Base-by-base conservation (phyloP, 495 filamentous ascomycete genomes). In the Talaromyces liani region DNA sequence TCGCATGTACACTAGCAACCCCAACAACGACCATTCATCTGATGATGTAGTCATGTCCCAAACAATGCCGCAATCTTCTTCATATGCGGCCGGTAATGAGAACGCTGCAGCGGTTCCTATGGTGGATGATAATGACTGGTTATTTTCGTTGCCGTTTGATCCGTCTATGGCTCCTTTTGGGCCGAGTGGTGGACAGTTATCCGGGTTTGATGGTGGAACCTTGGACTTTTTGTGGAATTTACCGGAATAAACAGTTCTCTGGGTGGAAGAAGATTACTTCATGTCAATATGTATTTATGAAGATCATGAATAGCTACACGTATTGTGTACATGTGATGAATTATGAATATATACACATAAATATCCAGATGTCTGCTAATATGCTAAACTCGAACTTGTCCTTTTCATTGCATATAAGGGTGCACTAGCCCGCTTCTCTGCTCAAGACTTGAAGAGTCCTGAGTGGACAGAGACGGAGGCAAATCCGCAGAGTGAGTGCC, bases 401-500 rank as follows among this genome's bases (percentile, higher is more conserved):
- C 45, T 9, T 18, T 1, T 49, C 45, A 49, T 5, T 49, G 45
- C 45, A 49, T 49, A 49, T 18, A 49, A 2, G n/a, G 45, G 8
- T 49, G 45, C 5, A 49, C 18, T 3, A 49, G 9, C 3, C 45
- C 56, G 29, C 56, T 20, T 36, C 31, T 36, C 5, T 58, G 29
- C 56, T 58, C 24, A 31, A 36, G 14, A 20, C 31, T 20, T 25
- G 27, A 58, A 18, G 27, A 34, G 14, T 20, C 41, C 41, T 36
- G 27, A 59, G 63, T 64, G 14, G 68, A 68, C 62, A 75, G 64
- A 59, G 80, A 77, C 67, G 89, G 88, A 51, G 89, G 89, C 58
- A 91, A 69, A 71, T 91, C 88, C 60, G 77, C 79, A 14, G 82
- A 77, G 24, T 68, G 71, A 5, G 84, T 90, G 0, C 88, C 89